Base-by-base conservation (phyloP, 2,329 filamentous ascomycete genomes). In the Torrubiellomyces zombiae region DNA sequence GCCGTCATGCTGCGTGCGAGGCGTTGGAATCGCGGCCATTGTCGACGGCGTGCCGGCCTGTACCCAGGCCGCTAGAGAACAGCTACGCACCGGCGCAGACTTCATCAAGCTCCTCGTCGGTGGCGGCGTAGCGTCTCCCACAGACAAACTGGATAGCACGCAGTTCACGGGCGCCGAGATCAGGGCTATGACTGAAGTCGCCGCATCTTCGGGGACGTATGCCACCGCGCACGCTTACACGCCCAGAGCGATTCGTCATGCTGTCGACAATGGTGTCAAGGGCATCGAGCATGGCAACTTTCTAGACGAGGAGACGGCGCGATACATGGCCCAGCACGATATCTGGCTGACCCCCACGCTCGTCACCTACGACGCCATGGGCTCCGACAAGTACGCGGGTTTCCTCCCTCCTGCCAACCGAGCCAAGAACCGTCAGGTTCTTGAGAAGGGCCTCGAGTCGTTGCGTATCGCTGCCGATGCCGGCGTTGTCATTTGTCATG, bases 101-200 rank as follows among this genome's bases (percentile, higher is more conserved):
- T 71, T 72, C 34, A 57, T 74, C 42, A 73, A 73, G 42, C 65
- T 74, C 32, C 71, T 71, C 64, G 52, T 51, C 1, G 56, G 56
- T 5, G 67, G 68, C 2, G 67, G 68, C 7, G 65, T 73, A 2
- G 55, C 60, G 0, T 62, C 55, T 8, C 63, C 63, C 0, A 67
- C 63, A 0, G 67, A 72, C 36, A 47, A 45, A 19, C 45, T 72
- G 8, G 54, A 59, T 6, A 54, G 60, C 35, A 43, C 61, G 9
- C 67, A 73, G 38, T 73, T 71, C 42, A 63, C 63, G 0, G 45
- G 54, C 0, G 59, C 56, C 18, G 68, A 73, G 46, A 60, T 73
- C 27, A 45, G 45, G 19, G 63, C 67, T 5, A 65, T 72, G 23
- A 48, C 50, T 5, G 55, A 55, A 14, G 56, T 60, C 3, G 65